phyloP scores from a whole-genome alignment of 768 basidiomycete species.

The Hemileccinum impolitum region DNA sequence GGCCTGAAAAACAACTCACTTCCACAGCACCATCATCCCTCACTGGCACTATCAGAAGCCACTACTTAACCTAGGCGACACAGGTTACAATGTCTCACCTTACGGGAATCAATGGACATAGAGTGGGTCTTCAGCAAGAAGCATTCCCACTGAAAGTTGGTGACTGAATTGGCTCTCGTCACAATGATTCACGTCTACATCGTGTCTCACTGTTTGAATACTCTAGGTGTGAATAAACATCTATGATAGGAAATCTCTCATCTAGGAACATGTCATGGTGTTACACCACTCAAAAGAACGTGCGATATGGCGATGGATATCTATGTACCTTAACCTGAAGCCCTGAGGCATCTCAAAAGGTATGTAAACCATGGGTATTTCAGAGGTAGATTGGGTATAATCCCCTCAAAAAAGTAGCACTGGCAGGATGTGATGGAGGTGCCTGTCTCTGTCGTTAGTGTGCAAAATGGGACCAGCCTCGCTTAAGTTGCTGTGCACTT shows the following conservation, averaged over 20 bases:
- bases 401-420: neutral
- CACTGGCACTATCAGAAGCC: no score
- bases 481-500: conserved; percentile 62
- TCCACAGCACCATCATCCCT: no score
- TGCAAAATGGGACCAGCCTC: conserved; percentile 42
- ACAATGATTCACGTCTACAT: no score
- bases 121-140: no score
- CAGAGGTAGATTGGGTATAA: conserved; percentile 1
- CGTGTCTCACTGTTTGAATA: neutral
- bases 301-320: conserved; percentile 6
- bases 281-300: conserved; percentile 3
- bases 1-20: no score
- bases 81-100: no score
- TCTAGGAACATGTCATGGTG: conserved; percentile 10
- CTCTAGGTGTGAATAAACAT: conserved; percentile 3
- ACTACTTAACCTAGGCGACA: no score
- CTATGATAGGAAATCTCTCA: neutral
- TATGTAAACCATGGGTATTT: conserved; percentile 1
- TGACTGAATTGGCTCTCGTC: no score
- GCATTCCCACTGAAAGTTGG: no score
- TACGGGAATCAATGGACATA: no score
- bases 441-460: neutral
- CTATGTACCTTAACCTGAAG: conserved; percentile 4
- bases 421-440: neutral
- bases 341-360: neutral